Evolutionary conservation across 371 early-diverging fungal species (phyloP).

Genomic region (Mortierella sp.): DNA sequence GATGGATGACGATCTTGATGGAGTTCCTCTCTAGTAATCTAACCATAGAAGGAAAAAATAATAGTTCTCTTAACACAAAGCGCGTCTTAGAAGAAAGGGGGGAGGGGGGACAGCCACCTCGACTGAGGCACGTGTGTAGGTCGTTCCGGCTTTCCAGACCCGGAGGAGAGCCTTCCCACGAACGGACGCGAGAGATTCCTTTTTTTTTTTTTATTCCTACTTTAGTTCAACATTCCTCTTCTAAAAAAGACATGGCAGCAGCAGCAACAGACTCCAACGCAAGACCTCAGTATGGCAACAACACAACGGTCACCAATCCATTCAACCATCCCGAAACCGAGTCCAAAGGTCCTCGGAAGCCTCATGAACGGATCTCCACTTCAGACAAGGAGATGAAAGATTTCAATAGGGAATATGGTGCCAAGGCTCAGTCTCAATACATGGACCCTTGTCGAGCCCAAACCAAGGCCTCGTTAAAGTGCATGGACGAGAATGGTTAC

Average conservation of each 20-base stretch:
- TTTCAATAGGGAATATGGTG: slow-evolving; percentile 64
- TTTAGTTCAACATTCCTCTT: background rate
- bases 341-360: slow-evolving; percentile 16
- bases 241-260: slow-evolving; percentile 16
- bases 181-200: background rate
- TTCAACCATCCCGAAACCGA: too few species aligned
- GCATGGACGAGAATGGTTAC: slow-evolving; percentile 70
- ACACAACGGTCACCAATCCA: slow-evolving; percentile 5
- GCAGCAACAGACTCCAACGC: slow-evolving; percentile 8
- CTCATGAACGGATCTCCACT: slow-evolving; percentile 40
- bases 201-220: background rate
- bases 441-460: slow-evolving; percentile 73
- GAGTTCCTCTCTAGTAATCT: background rate
- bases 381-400: slow-evolving; percentile 52
- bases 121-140: too few species aligned
- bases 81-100: too few species aligned
- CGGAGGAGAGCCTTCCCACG: too few species aligned
- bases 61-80: background rate
- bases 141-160: too few species aligned
- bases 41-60: background rate
- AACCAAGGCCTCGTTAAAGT: slow-evolving; percentile 71
- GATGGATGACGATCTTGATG: background rate
- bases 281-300: slow-evolving; percentile 4
- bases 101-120: too few species aligned
- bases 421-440: slow-evolving; percentile 67